phyloP scores from a whole-genome alignment of 1,284 basidiomycete species.

The Boletus calvinii region DNA sequence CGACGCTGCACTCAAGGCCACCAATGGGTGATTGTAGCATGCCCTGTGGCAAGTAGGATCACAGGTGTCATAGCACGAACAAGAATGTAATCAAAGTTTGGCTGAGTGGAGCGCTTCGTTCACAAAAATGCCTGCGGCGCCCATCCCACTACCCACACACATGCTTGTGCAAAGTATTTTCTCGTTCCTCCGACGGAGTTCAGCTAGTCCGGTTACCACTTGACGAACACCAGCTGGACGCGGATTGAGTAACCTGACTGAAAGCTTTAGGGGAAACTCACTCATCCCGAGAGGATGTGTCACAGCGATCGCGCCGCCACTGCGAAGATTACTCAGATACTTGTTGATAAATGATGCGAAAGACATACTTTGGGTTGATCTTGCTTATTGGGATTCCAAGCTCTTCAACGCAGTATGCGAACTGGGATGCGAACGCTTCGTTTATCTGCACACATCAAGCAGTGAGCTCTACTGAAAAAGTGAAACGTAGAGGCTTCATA shows the following conservation, averaged over 20 bases:
- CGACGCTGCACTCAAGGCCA: slow-evolving; percentile 37
- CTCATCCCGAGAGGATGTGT: slow-evolving; percentile 82
- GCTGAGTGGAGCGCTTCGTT: slow-evolving; percentile 52
- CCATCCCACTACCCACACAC: slow-evolving; percentile 91
- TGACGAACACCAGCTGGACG: slow-evolving; percentile 74
- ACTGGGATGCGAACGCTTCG: slow-evolving; percentile 81
- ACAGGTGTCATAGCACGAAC: background rate
- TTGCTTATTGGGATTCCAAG: slow-evolving; percentile 78
- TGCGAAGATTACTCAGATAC: slow-evolving; percentile 26
- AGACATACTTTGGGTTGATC: slow-evolving; percentile 79
- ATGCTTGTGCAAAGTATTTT: slow-evolving; percentile 78
- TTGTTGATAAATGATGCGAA: background rate
- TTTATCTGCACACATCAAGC: slow-evolving; percentile 55
- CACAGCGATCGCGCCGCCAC: slow-evolving; percentile 87
- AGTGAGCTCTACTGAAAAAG: background rate
- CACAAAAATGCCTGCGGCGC: slow-evolving; percentile 79
- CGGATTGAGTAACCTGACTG: background rate
- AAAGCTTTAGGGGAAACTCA: slow-evolving; percentile 37
- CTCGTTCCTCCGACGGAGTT: slow-evolving; percentile 68
- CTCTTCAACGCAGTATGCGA: slow-evolving; percentile 78
- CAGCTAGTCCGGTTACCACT: slow-evolving; percentile 80
- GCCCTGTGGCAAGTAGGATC: background rate
- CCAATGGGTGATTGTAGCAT: background rate
- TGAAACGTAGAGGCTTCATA: slow-evolving; percentile 39
- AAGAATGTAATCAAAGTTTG: slow-evolving; percentile 24